Conservation (phyloP, 441 rosid species). For the Kokia cookei region DNA sequence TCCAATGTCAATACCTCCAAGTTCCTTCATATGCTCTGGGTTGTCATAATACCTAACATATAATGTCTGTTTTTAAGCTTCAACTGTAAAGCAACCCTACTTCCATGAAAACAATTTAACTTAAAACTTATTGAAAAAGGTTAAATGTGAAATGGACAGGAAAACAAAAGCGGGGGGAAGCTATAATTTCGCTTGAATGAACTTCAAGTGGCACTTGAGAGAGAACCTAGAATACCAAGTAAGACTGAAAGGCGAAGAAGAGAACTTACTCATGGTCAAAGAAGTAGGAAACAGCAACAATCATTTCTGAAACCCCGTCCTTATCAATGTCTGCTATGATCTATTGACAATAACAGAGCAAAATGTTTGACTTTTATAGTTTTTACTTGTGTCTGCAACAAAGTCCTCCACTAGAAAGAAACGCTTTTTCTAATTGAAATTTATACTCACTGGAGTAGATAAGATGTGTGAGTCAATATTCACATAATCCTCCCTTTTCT, state of each 20-base stretch:
- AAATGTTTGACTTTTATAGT: slow-evolving; percentile 1
- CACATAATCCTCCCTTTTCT: slow-evolving; percentile 87
- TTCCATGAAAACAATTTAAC: neutral
- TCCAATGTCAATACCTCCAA: slow-evolving; percentile 79
- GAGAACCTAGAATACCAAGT: neutral
- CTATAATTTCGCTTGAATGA: neutral
- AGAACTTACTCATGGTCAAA: slow-evolving; percentile 91
- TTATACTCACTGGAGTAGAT: slow-evolving; percentile 84
- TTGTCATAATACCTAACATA: slow-evolving; percentile 87
- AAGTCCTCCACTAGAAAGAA: slow-evolving; percentile 8
- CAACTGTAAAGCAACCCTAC: neutral
- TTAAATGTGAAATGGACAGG: neutral
- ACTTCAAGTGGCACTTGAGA: neutral
- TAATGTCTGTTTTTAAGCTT: neutral
- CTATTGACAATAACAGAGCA: slow-evolving; percentile 37
- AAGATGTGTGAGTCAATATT: slow-evolving; percentile 87
- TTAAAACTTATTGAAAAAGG: neutral
- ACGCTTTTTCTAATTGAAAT: slow-evolving; percentile 16
- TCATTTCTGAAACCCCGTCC: slow-evolving; percentile 93
- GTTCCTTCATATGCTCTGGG: slow-evolving; percentile 80
- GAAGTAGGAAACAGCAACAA: slow-evolving; percentile 92
- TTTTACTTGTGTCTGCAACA: slow-evolving; percentile 10
- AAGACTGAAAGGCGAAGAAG: neutral
- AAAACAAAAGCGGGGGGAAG: neutral
- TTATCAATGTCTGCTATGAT: slow-evolving; percentile 97